These are phyloP conservation scores for Lactarius vividus DNA, from an alignment of 768 basidiomycete species.

Conservation along the genomic window DNA sequence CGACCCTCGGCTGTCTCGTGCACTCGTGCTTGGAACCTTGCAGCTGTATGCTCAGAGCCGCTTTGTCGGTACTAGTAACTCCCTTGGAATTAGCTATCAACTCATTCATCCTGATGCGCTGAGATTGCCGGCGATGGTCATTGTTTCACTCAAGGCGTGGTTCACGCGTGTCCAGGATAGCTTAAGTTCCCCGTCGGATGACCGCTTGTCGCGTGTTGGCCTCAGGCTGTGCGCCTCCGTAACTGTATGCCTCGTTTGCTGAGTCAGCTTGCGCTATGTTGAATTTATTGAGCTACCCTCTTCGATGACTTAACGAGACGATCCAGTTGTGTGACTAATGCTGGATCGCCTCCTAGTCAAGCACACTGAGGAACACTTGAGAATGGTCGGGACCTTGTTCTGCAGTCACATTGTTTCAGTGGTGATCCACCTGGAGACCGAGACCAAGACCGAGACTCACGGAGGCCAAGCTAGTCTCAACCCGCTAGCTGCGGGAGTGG, in stretches of 20 bases:
- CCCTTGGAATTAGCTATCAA: neutral
- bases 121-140: neutral
- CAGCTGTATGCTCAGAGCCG: neutral
- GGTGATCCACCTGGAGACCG: too few relatives aligned
- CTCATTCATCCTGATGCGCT: neutral
- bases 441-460: too few relatives aligned
- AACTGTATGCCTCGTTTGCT: neutral
- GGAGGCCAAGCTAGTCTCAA: too few relatives aligned
- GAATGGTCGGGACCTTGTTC: too few relatives aligned
- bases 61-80: neutral
- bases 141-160: neutral
- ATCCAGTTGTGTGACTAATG: neutral
- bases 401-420: too few relatives aligned
- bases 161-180: neutral
- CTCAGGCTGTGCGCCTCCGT: neutral
- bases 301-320: neutral
- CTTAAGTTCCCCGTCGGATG: neutral
- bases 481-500: too few relatives aligned
- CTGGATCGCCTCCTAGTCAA: neutral
- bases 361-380: too few relatives aligned
- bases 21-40: neutral
- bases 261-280: neutral
- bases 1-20: neutral
- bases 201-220: neutral
- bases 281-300: neutral